A percentile compares a stretch with the other conserved stretches of the same genome.
phyloP scores from a whole-genome alignment of 306 rosid genomes.

The Cicer judaicum region DNA sequence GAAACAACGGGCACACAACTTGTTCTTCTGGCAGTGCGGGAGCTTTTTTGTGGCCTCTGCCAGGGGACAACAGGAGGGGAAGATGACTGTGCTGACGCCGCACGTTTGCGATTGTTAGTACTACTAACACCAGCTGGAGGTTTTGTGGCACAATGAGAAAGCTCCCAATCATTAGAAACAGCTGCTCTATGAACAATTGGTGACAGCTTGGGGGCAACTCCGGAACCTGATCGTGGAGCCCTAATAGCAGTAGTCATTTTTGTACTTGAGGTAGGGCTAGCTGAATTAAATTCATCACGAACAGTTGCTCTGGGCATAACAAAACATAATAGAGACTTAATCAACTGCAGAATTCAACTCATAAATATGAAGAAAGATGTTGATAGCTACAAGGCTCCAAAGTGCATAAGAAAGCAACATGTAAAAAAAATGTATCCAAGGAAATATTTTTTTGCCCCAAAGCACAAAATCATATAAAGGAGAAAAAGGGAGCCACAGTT shows the following conservation, averaged over 20 bases:
- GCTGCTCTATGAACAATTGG: conserved; percentile 75
- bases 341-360: conserved; percentile 35
- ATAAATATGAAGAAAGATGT: conserved; percentile 25
- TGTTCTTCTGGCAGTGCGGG: conserved; percentile 95
- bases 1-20: conserved; percentile 76
- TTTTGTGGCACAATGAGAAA: conserved; percentile 74
- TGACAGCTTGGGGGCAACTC: conserved; percentile 83
- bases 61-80: conserved; percentile 91
- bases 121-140: conserved; percentile 76
- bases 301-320: conserved; percentile 64
- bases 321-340: conserved; percentile 36
- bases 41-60: conserved; percentile 94
- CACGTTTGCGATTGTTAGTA: conserved; percentile 84
- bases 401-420: conserved; percentile 31
- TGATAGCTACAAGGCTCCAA: conserved; percentile 32
- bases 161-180: conserved; percentile 88
- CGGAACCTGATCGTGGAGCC: conserved; percentile 90
- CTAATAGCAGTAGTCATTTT: conserved; percentile 80
- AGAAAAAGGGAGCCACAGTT: conserved; percentile 18
- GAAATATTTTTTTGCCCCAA: conserved; percentile 19
- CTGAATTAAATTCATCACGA: conserved; percentile 85
- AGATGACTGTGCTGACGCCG: conserved; percentile 73
- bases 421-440: conserved; percentile 15
- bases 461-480: conserved; percentile 37
- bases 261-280: conserved; percentile 77